Evolutionary conservation across 1,139 yeast species (phyloP).

Genomic region (Blastobotrys buckinghamii): DNA sequence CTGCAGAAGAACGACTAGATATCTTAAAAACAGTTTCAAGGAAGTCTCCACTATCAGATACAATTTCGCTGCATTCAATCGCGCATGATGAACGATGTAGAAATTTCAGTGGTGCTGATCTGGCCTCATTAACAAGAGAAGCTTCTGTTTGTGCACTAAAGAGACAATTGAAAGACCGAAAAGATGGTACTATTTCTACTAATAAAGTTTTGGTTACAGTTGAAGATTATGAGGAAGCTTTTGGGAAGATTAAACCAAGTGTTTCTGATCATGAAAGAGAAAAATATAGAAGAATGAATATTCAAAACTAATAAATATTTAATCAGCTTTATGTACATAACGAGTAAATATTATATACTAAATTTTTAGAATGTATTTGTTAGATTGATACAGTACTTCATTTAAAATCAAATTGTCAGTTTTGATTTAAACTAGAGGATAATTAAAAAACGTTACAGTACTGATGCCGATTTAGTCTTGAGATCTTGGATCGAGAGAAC

Average conservation of each 20-base stretch:
- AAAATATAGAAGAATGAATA: slow-evolving; percentile 52
- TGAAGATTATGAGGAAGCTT: slow-evolving; percentile 58
- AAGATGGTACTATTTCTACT: slow-evolving; percentile 25
- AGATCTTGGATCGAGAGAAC: too few relatives aligned
- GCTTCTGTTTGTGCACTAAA: slow-evolving; percentile 88
- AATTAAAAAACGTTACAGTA: too few relatives aligned
- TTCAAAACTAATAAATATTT: background rate
- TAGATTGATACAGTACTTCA: too few relatives aligned
- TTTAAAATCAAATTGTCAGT: too few relatives aligned
- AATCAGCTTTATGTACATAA: too few relatives aligned
- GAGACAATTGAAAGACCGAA: slow-evolving; percentile 27
- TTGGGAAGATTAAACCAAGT: slow-evolving; percentile 75
- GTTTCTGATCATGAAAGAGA: slow-evolving; percentile 81
- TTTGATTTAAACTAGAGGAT: too few relatives aligned
- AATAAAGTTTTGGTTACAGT: slow-evolving; percentile 33
- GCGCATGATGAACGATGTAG: slow-evolving; percentile 76
- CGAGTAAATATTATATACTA: too few relatives aligned
- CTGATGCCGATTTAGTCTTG: too few relatives aligned
- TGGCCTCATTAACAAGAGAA: slow-evolving; percentile 85
- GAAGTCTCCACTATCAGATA: slow-evolving; percentile 64
- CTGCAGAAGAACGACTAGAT: slow-evolving; percentile 67
- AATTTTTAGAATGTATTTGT: too few relatives aligned
- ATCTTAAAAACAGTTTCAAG: slow-evolving; percentile 71
- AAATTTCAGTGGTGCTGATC: slow-evolving; percentile 93
- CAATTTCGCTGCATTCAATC: slow-evolving; percentile 55